Conservation (phyloP, 1,139 yeast genomes). For the Candida dubliniensis region DNA sequence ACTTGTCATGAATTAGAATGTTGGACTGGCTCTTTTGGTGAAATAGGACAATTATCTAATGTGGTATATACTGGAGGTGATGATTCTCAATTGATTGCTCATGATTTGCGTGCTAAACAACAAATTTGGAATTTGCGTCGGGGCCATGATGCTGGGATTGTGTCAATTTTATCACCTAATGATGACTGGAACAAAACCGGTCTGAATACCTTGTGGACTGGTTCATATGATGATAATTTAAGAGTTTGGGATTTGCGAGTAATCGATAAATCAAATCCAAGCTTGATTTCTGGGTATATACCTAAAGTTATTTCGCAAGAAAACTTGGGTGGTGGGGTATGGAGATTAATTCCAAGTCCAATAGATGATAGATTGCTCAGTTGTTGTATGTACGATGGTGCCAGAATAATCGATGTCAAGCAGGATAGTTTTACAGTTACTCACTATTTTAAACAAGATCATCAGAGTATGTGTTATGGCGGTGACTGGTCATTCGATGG, state of each 20-base stretch:
- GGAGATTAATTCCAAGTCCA: conserved; percentile 79
- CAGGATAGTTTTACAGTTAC: conserved; percentile 42
- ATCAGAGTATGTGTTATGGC: conserved; percentile 92
- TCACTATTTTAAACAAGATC: conserved; percentile 63
- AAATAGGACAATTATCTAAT: conserved; percentile 48
- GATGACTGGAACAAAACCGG: conserved; percentile 38
- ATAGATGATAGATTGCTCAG: conserved; percentile 56
- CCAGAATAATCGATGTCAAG: conserved; percentile 53
- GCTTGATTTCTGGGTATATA: conserved; percentile 44
- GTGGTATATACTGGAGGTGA: conserved; percentile 90
- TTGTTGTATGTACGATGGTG: conserved; percentile 97
- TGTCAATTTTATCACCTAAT: conserved; percentile 61
- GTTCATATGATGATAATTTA: conserved; percentile 85
- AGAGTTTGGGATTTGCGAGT: conserved; percentile 69
- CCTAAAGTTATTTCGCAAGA: conserved; percentile 46
- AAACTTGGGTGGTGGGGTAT: conserved; percentile 89
- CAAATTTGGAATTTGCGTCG: conserved; percentile 58
- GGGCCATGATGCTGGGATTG: conserved; percentile 85
- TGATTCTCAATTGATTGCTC: conserved; percentile 74
- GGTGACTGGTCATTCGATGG: conserved; percentile 76
- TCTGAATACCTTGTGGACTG: conserved; percentile 73
- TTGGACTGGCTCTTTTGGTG: conserved; percentile 85
- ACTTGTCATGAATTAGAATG: conserved; percentile 70
- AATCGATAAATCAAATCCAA: conserved; percentile 37
- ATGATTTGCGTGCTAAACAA: conserved; percentile 56